A percentile compares a stretch with the other conserved stretches of the same genome.
These are phyloP conservation scores for Thalassiosira mediterranea DNA, from an alignment of 352 stramenopile genomes.

Conservation along the genomic window DNA sequence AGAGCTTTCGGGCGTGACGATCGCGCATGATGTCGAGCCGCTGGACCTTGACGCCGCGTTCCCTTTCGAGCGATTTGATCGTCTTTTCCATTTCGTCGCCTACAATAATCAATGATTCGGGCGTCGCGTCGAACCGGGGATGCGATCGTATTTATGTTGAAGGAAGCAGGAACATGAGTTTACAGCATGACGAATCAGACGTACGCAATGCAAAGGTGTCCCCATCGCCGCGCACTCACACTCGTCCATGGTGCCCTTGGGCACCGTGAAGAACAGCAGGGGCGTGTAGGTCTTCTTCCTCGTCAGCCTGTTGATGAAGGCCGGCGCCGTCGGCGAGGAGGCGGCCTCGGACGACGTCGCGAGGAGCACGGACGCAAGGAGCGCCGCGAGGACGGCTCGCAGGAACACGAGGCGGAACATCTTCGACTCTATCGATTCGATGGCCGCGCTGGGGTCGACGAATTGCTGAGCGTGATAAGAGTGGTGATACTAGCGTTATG, in stretches of 20 bases:
- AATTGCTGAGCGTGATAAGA: too few species aligned
- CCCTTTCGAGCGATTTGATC: slow-evolving; percentile 64
- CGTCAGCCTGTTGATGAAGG: too few species aligned
- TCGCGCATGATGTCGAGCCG: slow-evolving; percentile 67
- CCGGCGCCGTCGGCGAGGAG: slow-evolving; percentile 13
- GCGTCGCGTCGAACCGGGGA: background rate
- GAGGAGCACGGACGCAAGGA: background rate
- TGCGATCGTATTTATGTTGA: background rate
- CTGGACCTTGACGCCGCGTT: slow-evolving; percentile 64
- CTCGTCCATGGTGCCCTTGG: slow-evolving; percentile 62
- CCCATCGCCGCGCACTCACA: slow-evolving; percentile 28
- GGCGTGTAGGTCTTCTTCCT: slow-evolving; percentile 68
- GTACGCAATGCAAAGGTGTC: background rate
- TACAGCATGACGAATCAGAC: background rate
- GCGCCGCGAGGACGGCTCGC: background rate
- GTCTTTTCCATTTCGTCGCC: slow-evolving; percentile 71
- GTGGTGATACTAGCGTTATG: too few species aligned
- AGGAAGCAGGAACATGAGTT: background rate
- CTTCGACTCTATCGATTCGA: too few species aligned
- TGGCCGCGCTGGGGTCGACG: too few species aligned
- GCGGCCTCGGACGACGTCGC: background rate
- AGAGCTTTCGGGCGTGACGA: slow-evolving; percentile 47
- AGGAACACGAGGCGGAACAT: background rate
- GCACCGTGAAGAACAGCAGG: slow-evolving; percentile 76
- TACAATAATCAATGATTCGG: slow-evolving; percentile 5